These are phyloP conservation scores for Penicillium lividum DNA, from an alignment of 495 filamentous ascomycete species.

Conservation along the genomic window DNA sequence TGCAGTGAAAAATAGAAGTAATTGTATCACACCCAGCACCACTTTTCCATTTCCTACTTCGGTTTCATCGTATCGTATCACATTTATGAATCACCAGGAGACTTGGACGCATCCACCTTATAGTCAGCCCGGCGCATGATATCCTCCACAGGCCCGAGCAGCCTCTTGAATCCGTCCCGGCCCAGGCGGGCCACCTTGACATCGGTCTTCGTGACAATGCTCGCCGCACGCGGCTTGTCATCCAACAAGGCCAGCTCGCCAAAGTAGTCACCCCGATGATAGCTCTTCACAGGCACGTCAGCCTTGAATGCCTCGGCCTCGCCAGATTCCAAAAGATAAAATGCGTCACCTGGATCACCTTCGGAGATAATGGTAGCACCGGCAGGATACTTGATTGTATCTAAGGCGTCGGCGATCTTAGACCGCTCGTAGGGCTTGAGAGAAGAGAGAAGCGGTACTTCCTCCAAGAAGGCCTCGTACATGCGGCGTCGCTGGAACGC, in stretches of 20 bases:
- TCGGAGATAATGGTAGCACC: slow-evolving; percentile 83
- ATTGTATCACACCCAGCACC: slow-evolving; percentile 4
- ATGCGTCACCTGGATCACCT: slow-evolving; percentile 88
- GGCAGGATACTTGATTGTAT: slow-evolving; percentile 82
- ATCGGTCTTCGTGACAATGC: slow-evolving; percentile 70
- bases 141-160: slow-evolving; percentile 88
- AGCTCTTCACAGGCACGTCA: slow-evolving; percentile 68
- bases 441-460: slow-evolving; percentile 82
- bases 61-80: slow-evolving; percentile 27
- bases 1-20: slow-evolving; percentile 7
- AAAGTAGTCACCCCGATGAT: slow-evolving; percentile 93
- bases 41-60: slow-evolving; percentile 11
- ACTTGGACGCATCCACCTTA: slow-evolving; percentile 33
- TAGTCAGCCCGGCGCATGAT: slow-evolving; percentile 88
- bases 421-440: slow-evolving; percentile 89
- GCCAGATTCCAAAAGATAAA: slow-evolving; percentile 88
- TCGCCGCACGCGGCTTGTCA: slow-evolving; percentile 91
- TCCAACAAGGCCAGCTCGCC: slow-evolving; percentile 92
- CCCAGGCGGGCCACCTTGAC: slow-evolving; percentile 94
- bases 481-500: slow-evolving; percentile 93
- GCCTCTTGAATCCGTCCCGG: slow-evolving; percentile 90
- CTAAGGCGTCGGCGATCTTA: slow-evolving; percentile 95
- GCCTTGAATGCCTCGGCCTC: slow-evolving; percentile 84
- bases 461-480: slow-evolving; percentile 97
- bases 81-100: slow-evolving; percentile 27